Percentiles rank a stretch among this genome's conserved stretches.
phyloP scores from a whole-genome alignment of 441 rosid species.

The Adansonia gregorii region DNA sequence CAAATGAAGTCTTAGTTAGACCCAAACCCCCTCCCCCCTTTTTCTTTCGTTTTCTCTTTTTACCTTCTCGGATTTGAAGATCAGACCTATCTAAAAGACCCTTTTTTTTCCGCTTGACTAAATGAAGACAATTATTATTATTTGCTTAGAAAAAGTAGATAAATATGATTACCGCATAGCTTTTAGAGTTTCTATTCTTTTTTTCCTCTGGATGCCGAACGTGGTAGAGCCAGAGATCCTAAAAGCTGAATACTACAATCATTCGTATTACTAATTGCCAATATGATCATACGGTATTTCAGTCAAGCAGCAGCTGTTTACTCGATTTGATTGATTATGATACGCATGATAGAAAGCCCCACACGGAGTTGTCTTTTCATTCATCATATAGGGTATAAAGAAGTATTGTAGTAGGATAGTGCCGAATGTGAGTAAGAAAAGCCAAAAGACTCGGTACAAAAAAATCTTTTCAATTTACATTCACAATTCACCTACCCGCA shows the following conservation, averaged over 20 bases:
- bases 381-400: neutral
- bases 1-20: neutral
- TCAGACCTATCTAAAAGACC: slow-evolving; percentile 5
- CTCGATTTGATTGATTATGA: too few species aligned
- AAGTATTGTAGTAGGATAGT: neutral
- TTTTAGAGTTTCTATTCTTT: neutral
- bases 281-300: neutral
- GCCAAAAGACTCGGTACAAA: neutral
- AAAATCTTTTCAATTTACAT: too few species aligned
- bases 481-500: too few species aligned
- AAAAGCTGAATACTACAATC: too few species aligned
- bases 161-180: neutral
- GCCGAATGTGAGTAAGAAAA: neutral
- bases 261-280: too few species aligned
- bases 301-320: neutral
- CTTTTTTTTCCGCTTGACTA: neutral
- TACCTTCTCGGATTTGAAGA: neutral
- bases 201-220: neutral
- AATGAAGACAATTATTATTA: neutral
- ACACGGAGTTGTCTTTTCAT: neutral
- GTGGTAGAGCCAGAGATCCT: too few species aligned
- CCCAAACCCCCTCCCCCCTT: too few species aligned
- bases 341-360: neutral
- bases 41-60: neutral
- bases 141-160: neutral